Evolutionary conservation across 75 land plant genomes (phyloP).

Genomic region (Selaginella tamariscina): DNA sequence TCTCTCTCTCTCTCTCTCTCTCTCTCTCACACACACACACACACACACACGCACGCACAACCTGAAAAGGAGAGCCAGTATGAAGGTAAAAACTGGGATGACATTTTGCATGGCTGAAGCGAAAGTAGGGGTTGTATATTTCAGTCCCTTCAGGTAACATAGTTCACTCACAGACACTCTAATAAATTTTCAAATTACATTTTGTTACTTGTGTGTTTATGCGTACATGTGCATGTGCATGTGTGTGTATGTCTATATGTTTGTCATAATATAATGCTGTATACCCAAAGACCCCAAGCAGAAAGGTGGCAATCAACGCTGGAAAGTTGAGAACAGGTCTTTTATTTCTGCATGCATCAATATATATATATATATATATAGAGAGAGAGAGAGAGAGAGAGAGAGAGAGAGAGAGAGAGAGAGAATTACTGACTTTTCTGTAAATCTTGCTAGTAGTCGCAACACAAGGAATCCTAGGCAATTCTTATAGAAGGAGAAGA

Average conservation of each 20-base stretch:
- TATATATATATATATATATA: not conserved
- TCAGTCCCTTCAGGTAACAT: slow-evolving; percentile 52
- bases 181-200: not conserved
- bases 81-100: slow-evolving; percentile 72
- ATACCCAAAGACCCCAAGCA: slow-evolving; percentile 64
- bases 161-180: slow-evolving; percentile 41
- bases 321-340: not conserved
- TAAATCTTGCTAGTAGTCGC: not conserved
- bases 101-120: slow-evolving; percentile 80
- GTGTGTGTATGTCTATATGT: too few relatives aligned
- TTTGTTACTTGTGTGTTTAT: not conserved
- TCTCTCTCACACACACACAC: not conserved
- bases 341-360: not conserved
- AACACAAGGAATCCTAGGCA: not conserved
- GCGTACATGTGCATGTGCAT: too few relatives aligned
- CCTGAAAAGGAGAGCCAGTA: slow-evolving; percentile 68
- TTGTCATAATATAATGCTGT: too few relatives aligned
- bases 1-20: too few relatives aligned
- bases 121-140: slow-evolving; percentile 70
- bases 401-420: not conserved
- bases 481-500: not conserved
- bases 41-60: not conserved
- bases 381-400: not conserved
- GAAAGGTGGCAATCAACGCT: slow-evolving; percentile 44
- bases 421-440: not conserved